A percentile compares a stretch with the other conserved stretches of the same genome.
Conservation (phyloP, 2,329 filamentous ascomycete species). For the Cladosporium sp. region DNA sequence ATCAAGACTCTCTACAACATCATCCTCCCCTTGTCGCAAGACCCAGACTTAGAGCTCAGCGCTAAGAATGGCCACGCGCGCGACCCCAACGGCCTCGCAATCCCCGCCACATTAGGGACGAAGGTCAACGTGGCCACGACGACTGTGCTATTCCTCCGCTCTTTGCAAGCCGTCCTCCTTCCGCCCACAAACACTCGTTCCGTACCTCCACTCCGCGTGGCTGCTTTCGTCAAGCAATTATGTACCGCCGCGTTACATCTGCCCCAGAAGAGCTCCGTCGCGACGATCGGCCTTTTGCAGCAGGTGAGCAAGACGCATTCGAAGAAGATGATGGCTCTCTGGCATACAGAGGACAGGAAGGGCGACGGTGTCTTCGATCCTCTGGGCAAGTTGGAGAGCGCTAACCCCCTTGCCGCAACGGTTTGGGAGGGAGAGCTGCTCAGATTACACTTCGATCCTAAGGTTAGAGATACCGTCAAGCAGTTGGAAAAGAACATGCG, state of each 20-base stretch:
- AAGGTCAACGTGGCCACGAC: conserved; percentile 95
- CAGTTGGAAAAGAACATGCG: conserved; percentile 24
- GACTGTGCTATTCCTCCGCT: conserved; percentile 84
- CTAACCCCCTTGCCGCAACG: conserved; percentile 85
- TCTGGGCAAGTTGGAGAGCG: conserved; percentile 71
- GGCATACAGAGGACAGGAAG: conserved; percentile 90
- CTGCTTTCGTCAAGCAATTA: conserved; percentile 88
- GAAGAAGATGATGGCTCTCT: conserved; percentile 77
- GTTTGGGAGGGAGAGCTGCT: conserved; percentile 93
- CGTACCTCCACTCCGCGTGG: conserved; percentile 78
- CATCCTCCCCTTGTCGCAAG: conserved; percentile 71
- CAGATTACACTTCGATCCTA: conserved; percentile 78
- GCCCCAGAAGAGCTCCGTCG: conserved; percentile 83
- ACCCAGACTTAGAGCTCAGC: conserved; percentile 79
- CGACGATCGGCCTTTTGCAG: conserved; percentile 71
- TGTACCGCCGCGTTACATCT: conserved; percentile 77
- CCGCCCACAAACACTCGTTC: conserved; percentile 69
- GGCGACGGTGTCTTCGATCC: conserved; percentile 86
- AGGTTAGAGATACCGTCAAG: conserved; percentile 63
- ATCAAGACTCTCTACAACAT: conserved; percentile 88
- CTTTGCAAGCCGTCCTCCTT: conserved; percentile 75
- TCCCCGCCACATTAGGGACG: conserved; percentile 38
- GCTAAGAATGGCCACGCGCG: conserved; percentile 67
- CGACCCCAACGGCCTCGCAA: conserved; percentile 52
- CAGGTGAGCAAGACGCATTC: conserved; percentile 78